These are phyloP conservation scores for Funneliformis mosseae DNA, from an alignment of 192 early-diverging fungal genomes.

Conservation along the genomic window DNA sequence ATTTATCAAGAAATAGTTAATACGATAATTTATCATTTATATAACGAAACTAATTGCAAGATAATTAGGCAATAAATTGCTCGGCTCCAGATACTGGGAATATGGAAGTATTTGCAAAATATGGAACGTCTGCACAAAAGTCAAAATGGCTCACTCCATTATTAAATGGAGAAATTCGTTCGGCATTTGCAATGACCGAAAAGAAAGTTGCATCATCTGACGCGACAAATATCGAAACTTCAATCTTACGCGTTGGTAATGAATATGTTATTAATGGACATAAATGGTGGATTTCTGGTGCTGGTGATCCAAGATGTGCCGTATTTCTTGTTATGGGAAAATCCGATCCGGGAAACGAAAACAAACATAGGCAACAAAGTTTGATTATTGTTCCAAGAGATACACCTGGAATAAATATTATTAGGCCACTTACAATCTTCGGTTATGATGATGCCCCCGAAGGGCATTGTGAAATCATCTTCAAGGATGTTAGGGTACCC, in stretches of 20 bases:
- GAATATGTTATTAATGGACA: slow-evolving; percentile 75
- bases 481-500: slow-evolving; percentile 88
- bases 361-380: slow-evolving; percentile 83
- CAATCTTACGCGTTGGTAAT: slow-evolving; percentile 67
- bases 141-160: slow-evolving; percentile 76
- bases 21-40: neutral
- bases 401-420: slow-evolving; percentile 80
- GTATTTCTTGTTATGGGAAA: slow-evolving; percentile 95
- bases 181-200: slow-evolving; percentile 99
- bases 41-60: too few species aligned
- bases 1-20: too few species aligned
- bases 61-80: slow-evolving; percentile 79
- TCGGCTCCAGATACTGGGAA: slow-evolving; percentile 97
- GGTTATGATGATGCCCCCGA: slow-evolving; percentile 96
- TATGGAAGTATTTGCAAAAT: slow-evolving; percentile 99
- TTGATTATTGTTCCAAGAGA: slow-evolving; percentile 87
- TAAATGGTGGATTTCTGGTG: slow-evolving; percentile 99
- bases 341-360: slow-evolving; percentile 64
- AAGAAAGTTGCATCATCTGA: slow-evolving; percentile 94
- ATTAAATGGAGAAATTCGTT: slow-evolving; percentile 89
- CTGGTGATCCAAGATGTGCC: slow-evolving; percentile 90
- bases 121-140: slow-evolving; percentile 87
- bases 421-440: slow-evolving; percentile 86
- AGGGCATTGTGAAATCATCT: slow-evolving; percentile 94
- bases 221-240: slow-evolving; percentile 94